Percentiles rank a stretch among this genome's conserved stretches.
These are phyloP conservation scores for Aspergillus nidulans DNA, from an alignment of 495 filamentous ascomycete genomes.

Conservation along the genomic window DNA sequence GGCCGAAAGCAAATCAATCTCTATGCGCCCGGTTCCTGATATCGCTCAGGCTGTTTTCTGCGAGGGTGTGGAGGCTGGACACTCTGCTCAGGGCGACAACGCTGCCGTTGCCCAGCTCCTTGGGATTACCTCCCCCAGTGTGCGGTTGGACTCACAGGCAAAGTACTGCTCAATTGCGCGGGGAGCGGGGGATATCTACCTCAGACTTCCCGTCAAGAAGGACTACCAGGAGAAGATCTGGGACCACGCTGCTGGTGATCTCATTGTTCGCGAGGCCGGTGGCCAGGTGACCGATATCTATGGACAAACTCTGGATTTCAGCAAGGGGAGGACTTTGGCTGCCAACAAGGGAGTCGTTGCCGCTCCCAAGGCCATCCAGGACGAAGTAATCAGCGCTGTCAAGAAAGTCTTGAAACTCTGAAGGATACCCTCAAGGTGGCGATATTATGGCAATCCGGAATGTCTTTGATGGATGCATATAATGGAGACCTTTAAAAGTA, in stretches of 20 bases:
- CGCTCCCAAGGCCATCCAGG: slow-evolving; percentile 70
- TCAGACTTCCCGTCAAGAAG: slow-evolving; percentile 76
- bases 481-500: slow-evolving; percentile 32
- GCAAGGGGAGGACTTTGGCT: slow-evolving; percentile 76
- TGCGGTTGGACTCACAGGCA: slow-evolving; percentile 94
- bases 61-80: slow-evolving; percentile 87
- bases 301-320: slow-evolving; percentile 78
- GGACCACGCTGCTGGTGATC: slow-evolving; percentile 96
- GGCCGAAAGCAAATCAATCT: slow-evolving; percentile 57
- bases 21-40: slow-evolving; percentile 70
- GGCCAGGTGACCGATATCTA: slow-evolving; percentile 84
- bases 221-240: slow-evolving; percentile 99
- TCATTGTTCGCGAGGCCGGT: slow-evolving; percentile 92
- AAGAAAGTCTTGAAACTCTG: slow-evolving; percentile 67
- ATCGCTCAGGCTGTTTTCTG: slow-evolving; percentile 83
- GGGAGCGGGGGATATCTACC: slow-evolving; percentile 90
- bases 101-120: slow-evolving; percentile 77
- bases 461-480: slow-evolving; percentile 13
- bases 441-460: slow-evolving; percentile 10
- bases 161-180: slow-evolving; percentile 97
- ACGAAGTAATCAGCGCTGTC: slow-evolving; percentile 73
- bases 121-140: slow-evolving; percentile 78
- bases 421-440: slow-evolving; percentile 15
- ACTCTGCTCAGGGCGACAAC: slow-evolving; percentile 84
- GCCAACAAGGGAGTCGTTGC: slow-evolving; percentile 92